A percentile compares a stretch with the other conserved stretches of the same genome.
These are phyloP conservation scores for Euptelea pleiosperma DNA, from an alignment of 164 flowering plant genomes.

Conservation along the genomic window DNA sequence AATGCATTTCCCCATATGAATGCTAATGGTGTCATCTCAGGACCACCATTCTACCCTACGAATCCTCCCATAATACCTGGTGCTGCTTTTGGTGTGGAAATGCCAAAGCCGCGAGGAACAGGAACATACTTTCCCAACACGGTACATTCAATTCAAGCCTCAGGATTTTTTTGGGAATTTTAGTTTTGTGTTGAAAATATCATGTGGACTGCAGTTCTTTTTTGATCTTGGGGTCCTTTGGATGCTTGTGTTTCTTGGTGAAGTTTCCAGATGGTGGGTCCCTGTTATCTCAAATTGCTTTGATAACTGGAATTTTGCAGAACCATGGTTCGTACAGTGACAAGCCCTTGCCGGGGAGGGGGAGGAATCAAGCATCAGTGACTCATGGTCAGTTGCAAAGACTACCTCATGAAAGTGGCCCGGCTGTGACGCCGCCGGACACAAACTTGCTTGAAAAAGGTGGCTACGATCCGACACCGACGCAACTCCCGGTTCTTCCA, in stretches of 20 bases:
- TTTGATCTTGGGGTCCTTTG: constrained; percentile 2
- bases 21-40: constrained; percentile 40
- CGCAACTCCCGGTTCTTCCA: constrained; percentile 20
- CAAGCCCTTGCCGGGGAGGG: constrained; percentile 38
- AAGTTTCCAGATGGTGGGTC: constrained; percentile 8
- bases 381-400: constrained; percentile 22
- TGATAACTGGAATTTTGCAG: constrained; percentile 40
- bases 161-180: background rate
- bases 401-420: constrained; percentile 43
- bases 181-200: background rate
- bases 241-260: constrained; percentile 11
- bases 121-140: constrained; percentile 78
- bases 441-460: constrained; percentile 32
- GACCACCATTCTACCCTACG: constrained; percentile 34
- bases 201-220: background rate
- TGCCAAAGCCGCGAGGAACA: constrained; percentile 72
- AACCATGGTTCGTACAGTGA: constrained; percentile 45
- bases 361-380: constrained; percentile 33
- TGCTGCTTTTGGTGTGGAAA: constrained; percentile 42
- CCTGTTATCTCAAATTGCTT: constrained; percentile 8
- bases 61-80: constrained; percentile 35
- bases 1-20: constrained; percentile 28
- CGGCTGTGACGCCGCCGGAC: constrained; percentile 19
- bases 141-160: constrained; percentile 41
- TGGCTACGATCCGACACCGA: constrained; percentile 20